Evolutionary conservation across 306 rosid genomes (phyloP).

Genomic region (Quercus dentata): DNA sequence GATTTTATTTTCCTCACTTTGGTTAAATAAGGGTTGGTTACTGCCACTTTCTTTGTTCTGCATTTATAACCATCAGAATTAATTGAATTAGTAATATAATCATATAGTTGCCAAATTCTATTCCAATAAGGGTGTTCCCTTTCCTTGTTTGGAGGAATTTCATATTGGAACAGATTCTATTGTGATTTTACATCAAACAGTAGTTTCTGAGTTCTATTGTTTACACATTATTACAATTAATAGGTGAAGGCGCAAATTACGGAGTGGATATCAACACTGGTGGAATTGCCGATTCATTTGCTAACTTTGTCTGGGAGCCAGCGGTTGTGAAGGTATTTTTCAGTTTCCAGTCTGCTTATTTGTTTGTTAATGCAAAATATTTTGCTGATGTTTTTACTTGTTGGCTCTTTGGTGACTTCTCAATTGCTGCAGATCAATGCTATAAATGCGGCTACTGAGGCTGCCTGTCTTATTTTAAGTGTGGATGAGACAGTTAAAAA

Average conservation of each 20-base stretch:
- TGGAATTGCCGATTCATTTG: constrained; percentile 89
- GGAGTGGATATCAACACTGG: constrained; percentile 96
- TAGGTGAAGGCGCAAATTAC: constrained; percentile 87
- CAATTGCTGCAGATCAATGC: constrained; percentile 87
- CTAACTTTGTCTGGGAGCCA: constrained; percentile 99
- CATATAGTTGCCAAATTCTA: neutral
- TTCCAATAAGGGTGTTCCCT: neutral
- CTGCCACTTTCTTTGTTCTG: neutral
- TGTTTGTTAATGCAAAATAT: neutral
- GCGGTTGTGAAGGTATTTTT: constrained; percentile 82
- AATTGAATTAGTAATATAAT: neutral
- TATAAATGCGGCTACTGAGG: constrained; percentile 97
- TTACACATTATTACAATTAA: neutral
- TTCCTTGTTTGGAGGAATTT: neutral
- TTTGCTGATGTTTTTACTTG: constrained; percentile 12
- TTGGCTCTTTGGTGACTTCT: neutral
- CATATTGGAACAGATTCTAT: neutral
- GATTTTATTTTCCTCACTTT: neutral
- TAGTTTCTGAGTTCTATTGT: neutral
- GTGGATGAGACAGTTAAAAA: constrained; percentile 96
- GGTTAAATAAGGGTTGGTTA: neutral
- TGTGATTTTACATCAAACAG: neutral
- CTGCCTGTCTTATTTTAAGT: constrained; percentile 90
- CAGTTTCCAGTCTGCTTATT: neutral
- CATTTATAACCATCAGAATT: neutral